Evolutionary conservation across 768 basidiomycete species (phyloP).

Genomic region (Lentinula raphanica): DNA sequence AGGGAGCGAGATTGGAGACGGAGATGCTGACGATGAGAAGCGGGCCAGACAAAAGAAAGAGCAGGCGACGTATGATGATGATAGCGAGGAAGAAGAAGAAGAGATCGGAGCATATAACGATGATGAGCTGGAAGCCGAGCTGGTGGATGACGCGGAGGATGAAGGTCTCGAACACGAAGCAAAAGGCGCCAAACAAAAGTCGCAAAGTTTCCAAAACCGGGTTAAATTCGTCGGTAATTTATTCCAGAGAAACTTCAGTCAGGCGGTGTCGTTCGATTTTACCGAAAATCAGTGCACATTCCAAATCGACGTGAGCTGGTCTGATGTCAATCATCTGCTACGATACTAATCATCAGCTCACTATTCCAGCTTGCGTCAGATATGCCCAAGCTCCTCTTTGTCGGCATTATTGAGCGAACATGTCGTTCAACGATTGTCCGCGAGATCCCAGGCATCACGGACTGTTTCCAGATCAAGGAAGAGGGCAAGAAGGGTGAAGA

Average conservation of each 20-base stretch:
- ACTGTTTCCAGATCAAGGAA: slow-evolving; percentile 76
- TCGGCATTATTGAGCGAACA: slow-evolving; percentile 86
- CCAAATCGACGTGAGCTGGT: slow-evolving; percentile 67
- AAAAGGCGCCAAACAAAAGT: slow-evolving; percentile 18
- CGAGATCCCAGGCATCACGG: slow-evolving; percentile 82
- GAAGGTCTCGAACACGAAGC: slow-evolving; percentile 24
- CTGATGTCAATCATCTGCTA: not conserved
- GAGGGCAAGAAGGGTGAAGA: slow-evolving; percentile 47
- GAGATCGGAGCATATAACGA: slow-evolving; percentile 44
- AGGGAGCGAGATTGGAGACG: slow-evolving; percentile 74
- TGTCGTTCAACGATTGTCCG: slow-evolving; percentile 83
- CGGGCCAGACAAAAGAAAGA: slow-evolving; percentile 66
- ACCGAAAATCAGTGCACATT: slow-evolving; percentile 64
- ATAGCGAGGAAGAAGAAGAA: slow-evolving; percentile 51
- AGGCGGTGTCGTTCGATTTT: slow-evolving; percentile 72
- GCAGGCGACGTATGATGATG: slow-evolving; percentile 71
- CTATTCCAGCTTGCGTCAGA: slow-evolving; percentile 71
- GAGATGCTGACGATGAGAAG: slow-evolving; percentile 78
- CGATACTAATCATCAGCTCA: not conserved
- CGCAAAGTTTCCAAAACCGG: slow-evolving; percentile 32
- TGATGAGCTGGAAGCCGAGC: slow-evolving; percentile 58
- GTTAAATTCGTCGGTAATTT: slow-evolving; percentile 39
- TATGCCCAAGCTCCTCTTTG: slow-evolving; percentile 89
- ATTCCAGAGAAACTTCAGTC: slow-evolving; percentile 56
- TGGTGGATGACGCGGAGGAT: slow-evolving; percentile 45